Conservation (phyloP, 805 yeast genomes). For the Blastobotrys muscicola region DNA sequence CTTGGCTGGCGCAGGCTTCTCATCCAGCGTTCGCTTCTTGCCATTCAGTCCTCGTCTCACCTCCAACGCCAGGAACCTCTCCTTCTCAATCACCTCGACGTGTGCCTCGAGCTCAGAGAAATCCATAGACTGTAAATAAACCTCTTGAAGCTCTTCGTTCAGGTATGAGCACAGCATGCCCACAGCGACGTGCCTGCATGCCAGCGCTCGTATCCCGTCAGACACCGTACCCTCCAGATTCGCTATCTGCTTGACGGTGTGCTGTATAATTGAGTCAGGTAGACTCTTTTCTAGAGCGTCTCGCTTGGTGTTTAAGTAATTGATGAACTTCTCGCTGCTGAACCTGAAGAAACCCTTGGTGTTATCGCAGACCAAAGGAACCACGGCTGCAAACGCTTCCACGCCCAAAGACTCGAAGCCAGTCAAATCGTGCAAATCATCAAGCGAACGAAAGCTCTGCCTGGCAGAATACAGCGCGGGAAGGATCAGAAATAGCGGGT, state of each 20-base stretch:
- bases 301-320: slow-evolving; percentile 10
- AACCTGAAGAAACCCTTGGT: slow-evolving; percentile 8
- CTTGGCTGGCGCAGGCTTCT: slow-evolving; percentile 8
- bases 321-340: slow-evolving; percentile 10
- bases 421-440: slow-evolving; percentile 19
- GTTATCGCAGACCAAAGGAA: slow-evolving; percentile 5
- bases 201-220: slow-evolving; percentile 7
- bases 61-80: slow-evolving; percentile 12
- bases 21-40: slow-evolving; percentile 1
- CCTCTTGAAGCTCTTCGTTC: slow-evolving; percentile 3
- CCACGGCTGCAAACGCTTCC: too few relatives aligned
- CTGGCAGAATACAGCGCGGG: slow-evolving; percentile 14
- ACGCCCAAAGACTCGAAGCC: too few relatives aligned
- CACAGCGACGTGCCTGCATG: slow-evolving; percentile 12
- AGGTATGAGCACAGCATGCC: slow-evolving; percentile 12
- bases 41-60: slow-evolving; percentile 8
- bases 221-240: too few relatives aligned
- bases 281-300: too few relatives aligned
- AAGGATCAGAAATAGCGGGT: slow-evolving; percentile 21
- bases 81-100: slow-evolving; percentile 11
- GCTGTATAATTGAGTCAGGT: too few relatives aligned
- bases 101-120: slow-evolving; percentile 17
- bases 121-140: slow-evolving; percentile 12
- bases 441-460: slow-evolving; percentile 17
- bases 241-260: too few relatives aligned